A percentile compares a stretch with the other conserved stretches of the same genome.
These are phyloP conservation scores for Chrysoporthe cubensis DNA, from an alignment of 2,329 filamentous ascomycete genomes.

Conservation along the genomic window DNA sequence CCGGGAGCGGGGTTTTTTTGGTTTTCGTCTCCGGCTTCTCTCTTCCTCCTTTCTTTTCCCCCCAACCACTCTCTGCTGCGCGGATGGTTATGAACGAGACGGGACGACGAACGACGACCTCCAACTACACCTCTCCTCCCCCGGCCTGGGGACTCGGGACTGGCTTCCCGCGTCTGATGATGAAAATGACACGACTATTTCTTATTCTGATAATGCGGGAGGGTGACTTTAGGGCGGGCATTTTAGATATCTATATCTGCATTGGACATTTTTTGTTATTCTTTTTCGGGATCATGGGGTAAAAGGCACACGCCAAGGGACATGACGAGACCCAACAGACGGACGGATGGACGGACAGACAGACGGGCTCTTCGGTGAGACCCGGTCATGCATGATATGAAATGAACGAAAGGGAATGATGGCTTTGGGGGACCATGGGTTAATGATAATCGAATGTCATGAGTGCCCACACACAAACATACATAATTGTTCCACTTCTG, in stretches of 20 bases:
- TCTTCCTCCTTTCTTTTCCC: neutral
- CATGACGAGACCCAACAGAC: neutral
- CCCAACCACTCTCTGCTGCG: neutral
- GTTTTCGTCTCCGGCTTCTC: neutral
- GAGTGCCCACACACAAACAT: conserved; percentile 27
- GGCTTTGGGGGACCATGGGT: neutral
- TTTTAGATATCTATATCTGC: neutral
- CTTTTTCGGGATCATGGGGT: no score
- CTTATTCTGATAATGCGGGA: neutral
- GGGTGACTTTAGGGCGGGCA: neutral
- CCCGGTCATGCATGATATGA: neutral
- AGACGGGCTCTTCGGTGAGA: conserved; percentile 5
- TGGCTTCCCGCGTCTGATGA: neutral
- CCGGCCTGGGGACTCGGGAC: conserved; percentile 1
- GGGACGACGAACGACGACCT: neutral
- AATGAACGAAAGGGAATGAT: neutral
- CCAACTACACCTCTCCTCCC: neutral
- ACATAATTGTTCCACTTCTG: neutral
- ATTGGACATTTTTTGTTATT: neutral
- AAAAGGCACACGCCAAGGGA: conserved; percentile 1
- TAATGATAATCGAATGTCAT: conserved; percentile 4
- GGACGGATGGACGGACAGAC: neutral
- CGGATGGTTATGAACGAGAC: neutral
- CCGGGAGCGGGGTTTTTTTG: neutral
- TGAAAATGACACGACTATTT: neutral